These are phyloP conservation scores for Cicer arietinum DNA, from an alignment of 306 rosid genomes.

Conservation along the genomic window DNA sequence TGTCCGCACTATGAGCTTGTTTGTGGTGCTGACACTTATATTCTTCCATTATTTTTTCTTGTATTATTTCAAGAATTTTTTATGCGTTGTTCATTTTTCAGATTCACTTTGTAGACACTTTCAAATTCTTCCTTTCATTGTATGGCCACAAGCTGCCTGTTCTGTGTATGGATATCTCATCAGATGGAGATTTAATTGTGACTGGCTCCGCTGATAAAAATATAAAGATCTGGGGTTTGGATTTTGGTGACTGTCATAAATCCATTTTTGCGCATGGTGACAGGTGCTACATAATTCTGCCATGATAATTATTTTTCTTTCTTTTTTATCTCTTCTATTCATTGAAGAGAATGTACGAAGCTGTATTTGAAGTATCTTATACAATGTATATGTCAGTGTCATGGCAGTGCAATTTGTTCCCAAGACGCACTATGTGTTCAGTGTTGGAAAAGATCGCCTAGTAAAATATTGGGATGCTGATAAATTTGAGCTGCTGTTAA, in stretches of 20 bases:
- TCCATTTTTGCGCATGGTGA: conserved; percentile 92
- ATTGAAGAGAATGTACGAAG: conserved; percentile 17
- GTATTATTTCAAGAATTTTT: conserved; percentile 9
- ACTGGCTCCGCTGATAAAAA: conserved; percentile 98
- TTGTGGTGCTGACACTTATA: conserved; percentile 5
- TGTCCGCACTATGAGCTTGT: conserved; percentile 3
- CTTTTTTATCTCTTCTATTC: conserved; percentile 13
- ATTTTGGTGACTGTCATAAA: conserved; percentile 93
- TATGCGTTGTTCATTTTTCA: conserved; percentile 48
- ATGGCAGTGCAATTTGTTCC: conserved; percentile 85
- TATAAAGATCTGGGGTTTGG: conserved; percentile 97
- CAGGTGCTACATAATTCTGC: conserved; percentile 60
- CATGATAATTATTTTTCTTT: conserved; percentile 14
- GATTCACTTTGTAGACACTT: conserved; percentile 79
- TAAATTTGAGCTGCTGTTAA: conserved; percentile 88
- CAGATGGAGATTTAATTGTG: conserved; percentile 88
- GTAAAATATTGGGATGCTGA: conserved; percentile 98
- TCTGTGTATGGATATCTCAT: conserved; percentile 94
- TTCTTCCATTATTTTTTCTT: conserved; percentile 15
- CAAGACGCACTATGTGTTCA: conserved; percentile 87
- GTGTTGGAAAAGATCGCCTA: conserved; percentile 82
- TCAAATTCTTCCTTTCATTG: conserved; percentile 80
- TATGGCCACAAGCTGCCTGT: conserved; percentile 96
- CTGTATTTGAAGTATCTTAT: conserved; percentile 40
- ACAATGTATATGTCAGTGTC: conserved; percentile 65